Evolutionary conservation across 2,329 filamentous ascomycete species (phyloP).

Genomic region (Thermomyces lanuginosus): DNA sequence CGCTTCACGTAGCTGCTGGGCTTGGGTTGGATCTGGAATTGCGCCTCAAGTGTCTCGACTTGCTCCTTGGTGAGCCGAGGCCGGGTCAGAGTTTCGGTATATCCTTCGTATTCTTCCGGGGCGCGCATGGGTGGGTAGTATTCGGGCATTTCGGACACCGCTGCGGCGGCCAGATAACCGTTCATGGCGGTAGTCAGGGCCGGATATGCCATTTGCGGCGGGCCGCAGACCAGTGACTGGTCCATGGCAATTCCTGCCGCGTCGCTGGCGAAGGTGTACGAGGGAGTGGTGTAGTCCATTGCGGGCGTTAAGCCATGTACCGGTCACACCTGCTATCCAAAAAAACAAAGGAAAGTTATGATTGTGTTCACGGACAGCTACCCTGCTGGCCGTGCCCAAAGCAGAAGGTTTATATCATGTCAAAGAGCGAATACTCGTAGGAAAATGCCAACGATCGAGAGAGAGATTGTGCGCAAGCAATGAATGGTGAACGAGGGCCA

Average conservation of each 20-base stretch:
- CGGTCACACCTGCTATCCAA: too few species aligned
- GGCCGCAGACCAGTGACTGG: slow-evolving; percentile 20
- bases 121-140: slow-evolving; percentile 26
- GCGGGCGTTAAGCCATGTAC: too few species aligned
- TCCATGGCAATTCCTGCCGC: slow-evolving; percentile 22
- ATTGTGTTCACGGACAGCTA: too few species aligned
- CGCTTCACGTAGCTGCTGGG: slow-evolving; percentile 35
- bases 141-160: slow-evolving; percentile 28
- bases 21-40: slow-evolving; percentile 35
- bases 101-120: slow-evolving; percentile 29
- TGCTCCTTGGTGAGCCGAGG: slow-evolving; percentile 37
- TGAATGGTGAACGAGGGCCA: too few species aligned
- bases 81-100: slow-evolving; percentile 31
- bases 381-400: too few species aligned
- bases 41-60: slow-evolving; percentile 33
- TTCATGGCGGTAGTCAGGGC: slow-evolving; percentile 24
- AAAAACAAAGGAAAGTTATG: too few species aligned
- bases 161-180: slow-evolving; percentile 22
- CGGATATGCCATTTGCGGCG: slow-evolving; percentile 20
- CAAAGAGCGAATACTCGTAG: too few species aligned
- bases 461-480: too few species aligned
- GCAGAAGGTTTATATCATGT: too few species aligned
- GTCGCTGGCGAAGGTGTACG: slow-evolving; percentile 21
- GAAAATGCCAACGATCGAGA: too few species aligned
- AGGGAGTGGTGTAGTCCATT: slow-evolving; percentile 26